Percentiles rank a stretch among this genome's conserved stretches.
phyloP scores from a whole-genome alignment of 1,284 basidiomycete species.

The Pseudozyma sp. region DNA sequence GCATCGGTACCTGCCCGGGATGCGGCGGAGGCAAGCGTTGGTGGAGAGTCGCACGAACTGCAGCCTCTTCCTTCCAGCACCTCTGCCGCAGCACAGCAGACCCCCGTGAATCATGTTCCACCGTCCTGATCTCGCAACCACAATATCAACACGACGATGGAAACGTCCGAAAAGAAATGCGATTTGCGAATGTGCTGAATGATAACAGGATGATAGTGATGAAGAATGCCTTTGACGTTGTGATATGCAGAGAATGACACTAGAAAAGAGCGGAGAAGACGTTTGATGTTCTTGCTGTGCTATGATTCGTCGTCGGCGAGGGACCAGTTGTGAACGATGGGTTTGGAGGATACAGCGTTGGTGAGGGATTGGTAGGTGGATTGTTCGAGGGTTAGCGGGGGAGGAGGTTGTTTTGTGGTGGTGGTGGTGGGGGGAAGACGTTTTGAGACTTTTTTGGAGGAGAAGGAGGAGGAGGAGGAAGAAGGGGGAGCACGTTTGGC shows the following conservation, averaged over 20 bases:
- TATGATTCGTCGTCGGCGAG: constrained; percentile 14
- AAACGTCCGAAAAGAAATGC: too few relatives aligned
- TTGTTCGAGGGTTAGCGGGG: constrained; percentile 23
- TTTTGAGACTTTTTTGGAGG: background rate
- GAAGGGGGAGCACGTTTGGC: constrained; percentile 8
- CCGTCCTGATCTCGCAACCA: too few relatives aligned
- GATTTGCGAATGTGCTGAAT: too few relatives aligned
- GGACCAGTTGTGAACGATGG: constrained; percentile 28
- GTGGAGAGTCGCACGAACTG: constrained; percentile 20
- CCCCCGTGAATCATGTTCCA: background rate
- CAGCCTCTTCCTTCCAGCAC: constrained; percentile 7
- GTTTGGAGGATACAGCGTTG: constrained; percentile 7
- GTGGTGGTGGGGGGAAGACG: background rate
- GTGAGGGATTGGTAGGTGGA: constrained; percentile 22
- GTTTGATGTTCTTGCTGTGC: background rate
- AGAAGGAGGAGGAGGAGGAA: background rate
- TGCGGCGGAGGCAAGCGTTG: too few relatives aligned
- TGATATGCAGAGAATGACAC: too few relatives aligned
- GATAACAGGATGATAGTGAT: too few relatives aligned
- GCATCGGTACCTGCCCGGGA: too few relatives aligned
- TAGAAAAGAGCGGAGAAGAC: too few relatives aligned
- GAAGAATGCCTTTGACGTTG: too few relatives aligned
- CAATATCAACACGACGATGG: too few relatives aligned
- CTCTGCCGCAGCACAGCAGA: background rate
- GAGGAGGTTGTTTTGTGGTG: background rate